These are phyloP conservation scores for Scutellaria minor DNA, from an alignment of 257 asterid genomes.

Conservation along the genomic window DNA sequence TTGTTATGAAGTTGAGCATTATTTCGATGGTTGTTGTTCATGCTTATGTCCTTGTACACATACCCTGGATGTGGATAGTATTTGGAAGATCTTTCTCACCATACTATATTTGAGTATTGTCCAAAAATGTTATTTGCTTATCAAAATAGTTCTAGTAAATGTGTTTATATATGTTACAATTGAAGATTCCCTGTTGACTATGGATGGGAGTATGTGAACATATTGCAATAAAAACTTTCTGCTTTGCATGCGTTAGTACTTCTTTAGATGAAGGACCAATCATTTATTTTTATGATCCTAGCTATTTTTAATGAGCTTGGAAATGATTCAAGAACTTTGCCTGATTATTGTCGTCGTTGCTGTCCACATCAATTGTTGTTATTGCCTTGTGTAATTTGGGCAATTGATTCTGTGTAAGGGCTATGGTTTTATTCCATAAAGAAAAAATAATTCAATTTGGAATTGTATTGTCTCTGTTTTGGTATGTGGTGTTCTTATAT, in stretches of 20 bases:
- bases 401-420: not conserved
- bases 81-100: conserved; percentile 15
- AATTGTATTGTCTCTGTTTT: conserved; percentile 9
- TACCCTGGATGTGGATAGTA: conserved; percentile 19
- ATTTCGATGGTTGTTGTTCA: conserved; percentile 7
- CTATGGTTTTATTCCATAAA: not conserved
- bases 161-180: not conserved
- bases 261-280: conserved; percentile 18
- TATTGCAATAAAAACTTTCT: conserved; percentile 4
- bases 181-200: conserved; percentile 10
- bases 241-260: conserved; percentile 11
- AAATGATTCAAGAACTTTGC: conserved; percentile 17
- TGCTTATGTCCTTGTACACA: not conserved
- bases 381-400: conserved; percentile 15
- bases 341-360: too few relatives aligned
- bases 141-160: conserved; percentile 10
- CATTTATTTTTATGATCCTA: not conserved
- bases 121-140: conserved; percentile 8
- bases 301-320: not conserved
- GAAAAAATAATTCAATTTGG: not conserved
- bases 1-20: conserved; percentile 17
- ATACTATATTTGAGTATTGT: conserved; percentile 10
- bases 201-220: not conserved
- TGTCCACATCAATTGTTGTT: not conserved
- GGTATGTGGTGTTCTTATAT: conserved; percentile 23